Evolutionary conservation across 768 basidiomycete genomes (phyloP), one percentile per base, ranked within the genome.

Genomic region (Albatrellus ellisii): DNA sequence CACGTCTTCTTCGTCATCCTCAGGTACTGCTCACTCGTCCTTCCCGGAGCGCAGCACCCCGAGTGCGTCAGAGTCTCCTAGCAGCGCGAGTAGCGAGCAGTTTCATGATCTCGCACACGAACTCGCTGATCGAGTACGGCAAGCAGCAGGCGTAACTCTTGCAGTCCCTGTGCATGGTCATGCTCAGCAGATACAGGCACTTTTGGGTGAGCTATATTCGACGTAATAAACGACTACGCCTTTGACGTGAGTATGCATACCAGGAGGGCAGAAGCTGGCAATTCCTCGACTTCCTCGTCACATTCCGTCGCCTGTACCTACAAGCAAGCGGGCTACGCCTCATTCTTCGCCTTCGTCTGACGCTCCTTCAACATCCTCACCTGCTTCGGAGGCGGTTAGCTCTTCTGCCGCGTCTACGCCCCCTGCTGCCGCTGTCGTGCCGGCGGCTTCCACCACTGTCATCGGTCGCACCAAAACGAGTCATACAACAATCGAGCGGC

Each of bases 401-500:
- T 54, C 61, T 27, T 7, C 44, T 33, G 28, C 47, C 11, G 42
- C 49, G 37, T 21, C 50, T 15, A 46, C 40, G 50, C 44, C 31
- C 12, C 46, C 43, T 3, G 18, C 46, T 24, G 36, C 47, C 20
- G 41, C 48, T 11, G 52, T 51, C 12, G 43, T 49, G 8, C 37
- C 52, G 21, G 46, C 54, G 9, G 51, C 58, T 24, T 50, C 54
- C 8, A 3, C 15, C 2, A 20, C 35, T 2, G 6, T 36, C 35
- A 32, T 17, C 3, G 35, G 35, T 22, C 70, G 79, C 1, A 75
- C 79, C n/a, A 90, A 89, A 62, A 89, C 87, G 0, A 82, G 80
- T 51, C 87, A 90, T 55, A 90, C 87, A 3, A 88, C 86, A 17
- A 89, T 90, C 46, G 87, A 90, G 59, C 72, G 87, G 8, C 72